These are phyloP conservation scores for Flaveria brownii DNA, from an alignment of 129 eudicot species.

Conservation along the genomic window DNA sequence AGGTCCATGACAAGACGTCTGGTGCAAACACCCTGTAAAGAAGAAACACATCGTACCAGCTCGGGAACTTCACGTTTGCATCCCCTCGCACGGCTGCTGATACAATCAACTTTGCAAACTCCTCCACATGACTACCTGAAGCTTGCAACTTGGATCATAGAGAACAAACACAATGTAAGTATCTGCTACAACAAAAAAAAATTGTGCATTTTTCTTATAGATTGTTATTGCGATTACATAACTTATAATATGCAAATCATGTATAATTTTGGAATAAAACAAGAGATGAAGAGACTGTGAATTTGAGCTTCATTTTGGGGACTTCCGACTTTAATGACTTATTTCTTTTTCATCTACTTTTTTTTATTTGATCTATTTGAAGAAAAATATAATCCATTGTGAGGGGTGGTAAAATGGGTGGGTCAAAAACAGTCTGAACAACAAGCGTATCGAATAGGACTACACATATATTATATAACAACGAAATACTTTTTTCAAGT, in stretches of 20 bases:
- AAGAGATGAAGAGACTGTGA: no score
- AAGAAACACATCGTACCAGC: constrained; percentile 82
- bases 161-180: constrained; percentile 9
- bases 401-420: neutral
- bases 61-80: constrained; percentile 77
- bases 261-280: neutral
- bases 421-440: neutral
- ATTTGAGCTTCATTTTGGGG: no score
- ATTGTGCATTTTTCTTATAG: neutral
- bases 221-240: neutral
- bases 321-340: no score
- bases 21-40: constrained; percentile 86
- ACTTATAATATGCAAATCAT: neutral
- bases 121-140: constrained; percentile 60
- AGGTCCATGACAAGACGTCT: constrained; percentile 73
- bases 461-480: no score
- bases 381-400: no score
- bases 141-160: constrained; percentile 53
- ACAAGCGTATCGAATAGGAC: neutral
- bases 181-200: neutral
- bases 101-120: constrained; percentile 76
- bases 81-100: constrained; percentile 77
- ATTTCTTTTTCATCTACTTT: no score
- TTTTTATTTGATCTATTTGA: no score
- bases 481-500: no score